Evolutionary conservation across 441 rosid species (phyloP), one percentile per base, ranked within the genome.

Genomic region (Syzygium malaccense): DNA sequence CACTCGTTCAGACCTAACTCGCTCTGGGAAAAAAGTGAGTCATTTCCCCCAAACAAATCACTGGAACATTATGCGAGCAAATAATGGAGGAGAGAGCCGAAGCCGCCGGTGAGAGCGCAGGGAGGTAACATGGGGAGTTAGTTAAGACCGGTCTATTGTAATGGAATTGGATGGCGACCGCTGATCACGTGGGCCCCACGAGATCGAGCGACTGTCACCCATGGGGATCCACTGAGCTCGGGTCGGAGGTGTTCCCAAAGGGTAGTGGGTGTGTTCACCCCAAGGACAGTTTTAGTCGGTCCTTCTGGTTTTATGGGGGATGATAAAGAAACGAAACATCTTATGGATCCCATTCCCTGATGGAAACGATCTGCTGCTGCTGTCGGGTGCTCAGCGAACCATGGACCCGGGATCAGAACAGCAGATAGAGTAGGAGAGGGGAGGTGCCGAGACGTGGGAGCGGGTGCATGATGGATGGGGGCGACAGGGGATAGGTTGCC

Each of bases 261-360:
- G 80, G 41, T 25, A 1, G 49, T 12, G 37, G 56, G 30, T 5
- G 32, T 45, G 49, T 5, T 7, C 75, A 11, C 41, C 83, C n/a
- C 17, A 12, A 1, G 51, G 83, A 6, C 83, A 37, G 83, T 11
- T 60, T 60, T 28, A 37, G 51, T 37, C 51, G n/a, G 51, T 37
- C 17, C 83, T 71, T 12, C n/a, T 37, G 83, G 51, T 71, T 71
- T 37, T 71, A 37, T 37, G 26, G 80, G 49, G 80, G 79, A 9
- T 20, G 5, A 37, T 15, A 68, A 12, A 4, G 5, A 33, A 66
- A 9, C 5, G 25, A 20, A 18, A 68, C 28, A 0, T 4, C 7
- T 4, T 4, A 0, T 12, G 45, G 15, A 1, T 26, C 62, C 41
- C 48, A 9, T 18, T 10, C 26, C n/a, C 14, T 4, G 2, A 20